Percentiles rank a stretch among this genome's conserved stretches.
These are phyloP conservation scores for Colletotrichum magnum DNA, from an alignment of 2,329 filamentous ascomycete species.

Conservation along the genomic window DNA sequence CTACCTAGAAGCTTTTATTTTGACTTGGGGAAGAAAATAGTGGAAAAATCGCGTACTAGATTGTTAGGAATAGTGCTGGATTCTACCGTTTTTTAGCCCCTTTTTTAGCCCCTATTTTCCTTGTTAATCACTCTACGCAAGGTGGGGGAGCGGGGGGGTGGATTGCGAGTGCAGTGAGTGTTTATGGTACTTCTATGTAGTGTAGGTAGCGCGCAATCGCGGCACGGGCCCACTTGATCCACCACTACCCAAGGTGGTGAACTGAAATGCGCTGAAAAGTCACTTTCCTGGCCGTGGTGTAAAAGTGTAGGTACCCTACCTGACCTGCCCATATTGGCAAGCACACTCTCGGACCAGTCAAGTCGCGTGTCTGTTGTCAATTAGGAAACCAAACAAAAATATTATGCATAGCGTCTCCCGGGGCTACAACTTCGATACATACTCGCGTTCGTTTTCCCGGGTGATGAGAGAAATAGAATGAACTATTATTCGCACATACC, in stretches of 20 bases:
- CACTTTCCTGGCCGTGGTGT: not conserved
- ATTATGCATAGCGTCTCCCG: slow-evolving; percentile 21
- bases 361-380: slow-evolving; percentile 37
- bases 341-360: slow-evolving; percentile 25
- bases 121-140: no score
- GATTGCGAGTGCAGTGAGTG: no score
- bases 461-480: no score
- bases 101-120: no score
- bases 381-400: slow-evolving; percentile 40
- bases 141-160: no score
- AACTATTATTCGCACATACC: no score
- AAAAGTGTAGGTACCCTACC: not conserved
- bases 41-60: no score
- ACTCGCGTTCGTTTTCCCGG: not conserved
- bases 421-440: slow-evolving; percentile 21
- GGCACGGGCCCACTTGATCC: slow-evolving; percentile 25
- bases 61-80: no score
- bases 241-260: not conserved
- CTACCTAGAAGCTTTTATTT: no score
- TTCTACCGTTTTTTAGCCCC: no score
- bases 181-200: no score
- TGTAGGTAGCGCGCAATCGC: slow-evolving; percentile 25
- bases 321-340: not conserved
- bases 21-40: no score
- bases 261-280: not conserved